Evolutionary conservation across 2,329 filamentous ascomycete genomes (phyloP).

Genomic region (Sporothrix brunneoviolacea): DNA sequence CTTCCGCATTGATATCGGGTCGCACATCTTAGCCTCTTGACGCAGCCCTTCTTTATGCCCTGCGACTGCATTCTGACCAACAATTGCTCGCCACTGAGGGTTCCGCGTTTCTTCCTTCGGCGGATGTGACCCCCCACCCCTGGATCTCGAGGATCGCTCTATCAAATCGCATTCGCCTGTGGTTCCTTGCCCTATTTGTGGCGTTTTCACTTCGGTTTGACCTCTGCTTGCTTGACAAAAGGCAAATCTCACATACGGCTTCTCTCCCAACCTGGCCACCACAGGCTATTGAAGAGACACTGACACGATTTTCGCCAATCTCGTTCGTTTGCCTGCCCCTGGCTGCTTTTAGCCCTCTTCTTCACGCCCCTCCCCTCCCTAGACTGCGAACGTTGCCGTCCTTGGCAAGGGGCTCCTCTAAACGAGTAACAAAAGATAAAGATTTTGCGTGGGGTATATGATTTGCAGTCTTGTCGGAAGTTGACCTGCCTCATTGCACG

Average conservation of each 20-base stretch:
- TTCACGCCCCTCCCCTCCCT: not conserved
- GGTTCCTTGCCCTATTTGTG: not conserved
- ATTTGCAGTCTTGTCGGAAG: not conserved
- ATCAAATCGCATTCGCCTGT: too few relatives aligned
- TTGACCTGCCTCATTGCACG: not conserved
- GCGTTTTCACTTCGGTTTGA: slow-evolving; percentile 5
- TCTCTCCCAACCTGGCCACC: too few relatives aligned
- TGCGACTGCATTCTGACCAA: not conserved
- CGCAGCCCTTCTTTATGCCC: not conserved
- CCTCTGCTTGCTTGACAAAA: too few relatives aligned
- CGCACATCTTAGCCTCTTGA: slow-evolving; percentile 5
- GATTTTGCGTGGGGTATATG: not conserved
- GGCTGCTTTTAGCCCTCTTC: not conserved
- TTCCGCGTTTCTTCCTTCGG: not conserved
- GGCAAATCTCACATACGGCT: too few relatives aligned
- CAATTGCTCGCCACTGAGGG: not conserved
- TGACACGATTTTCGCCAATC: not conserved
- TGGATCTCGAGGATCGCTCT: not conserved
- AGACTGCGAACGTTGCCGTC: too few relatives aligned
- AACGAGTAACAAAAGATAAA: too few relatives aligned
- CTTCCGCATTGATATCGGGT: slow-evolving; percentile 7
- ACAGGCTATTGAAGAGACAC: too few relatives aligned
- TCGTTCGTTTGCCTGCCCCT: not conserved
- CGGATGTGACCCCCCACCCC: not conserved
- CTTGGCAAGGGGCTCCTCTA: too few relatives aligned